phyloP scores from a whole-genome alignment of 2,329 filamentous ascomycete species.

The Pleoardoris graminearum region DNA sequence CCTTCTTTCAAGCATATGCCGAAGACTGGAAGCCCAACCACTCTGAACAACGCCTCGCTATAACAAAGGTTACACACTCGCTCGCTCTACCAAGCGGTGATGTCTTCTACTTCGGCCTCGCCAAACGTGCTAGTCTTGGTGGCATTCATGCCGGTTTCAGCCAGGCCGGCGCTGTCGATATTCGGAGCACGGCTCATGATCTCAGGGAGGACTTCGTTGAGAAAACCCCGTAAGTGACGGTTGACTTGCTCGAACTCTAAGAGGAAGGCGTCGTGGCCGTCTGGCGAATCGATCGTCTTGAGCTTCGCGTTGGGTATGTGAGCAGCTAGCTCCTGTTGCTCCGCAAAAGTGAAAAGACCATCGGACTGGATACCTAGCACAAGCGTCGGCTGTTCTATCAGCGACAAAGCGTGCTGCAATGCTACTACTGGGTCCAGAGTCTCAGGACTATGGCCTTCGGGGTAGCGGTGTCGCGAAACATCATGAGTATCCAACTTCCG shows the following conservation, averaged over 20 bases:
- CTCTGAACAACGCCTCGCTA: conserved; percentile 35
- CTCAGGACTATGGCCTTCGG: conserved; percentile 37
- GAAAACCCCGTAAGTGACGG: conserved; percentile 78
- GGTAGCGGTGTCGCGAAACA: conserved; percentile 73
- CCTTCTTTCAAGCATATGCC: conserved; percentile 46
- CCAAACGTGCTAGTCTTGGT: conserved; percentile 92
- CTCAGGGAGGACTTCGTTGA: conserved; percentile 80
- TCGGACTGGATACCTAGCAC: conserved; percentile 95
- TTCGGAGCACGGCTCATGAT: conserved; percentile 69
- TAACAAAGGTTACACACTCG: conserved; percentile 7
- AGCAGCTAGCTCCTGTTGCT: conserved; percentile 88
- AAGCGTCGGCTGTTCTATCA: conserved; percentile 86
- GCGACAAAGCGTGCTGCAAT: conserved; percentile 68
- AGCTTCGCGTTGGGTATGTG: conserved; percentile 77
- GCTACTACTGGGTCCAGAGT: conserved; percentile 58
- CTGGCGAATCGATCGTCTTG: conserved; percentile 87
- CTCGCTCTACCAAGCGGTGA: conserved; percentile 79
- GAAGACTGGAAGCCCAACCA: conserved; percentile 33
- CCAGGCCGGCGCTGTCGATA: conserved; percentile 39
- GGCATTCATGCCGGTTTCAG: conserved; percentile 57
- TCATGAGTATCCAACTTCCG: conserved; percentile 98
- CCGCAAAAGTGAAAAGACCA: conserved; percentile 93
- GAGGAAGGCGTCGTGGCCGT: conserved; percentile 95
- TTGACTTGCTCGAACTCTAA: conserved; percentile 98
- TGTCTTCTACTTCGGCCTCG: conserved; percentile 94